Conservation (phyloP, 2,329 filamentous ascomycete genomes). For the Periconia macrospinosa region DNA sequence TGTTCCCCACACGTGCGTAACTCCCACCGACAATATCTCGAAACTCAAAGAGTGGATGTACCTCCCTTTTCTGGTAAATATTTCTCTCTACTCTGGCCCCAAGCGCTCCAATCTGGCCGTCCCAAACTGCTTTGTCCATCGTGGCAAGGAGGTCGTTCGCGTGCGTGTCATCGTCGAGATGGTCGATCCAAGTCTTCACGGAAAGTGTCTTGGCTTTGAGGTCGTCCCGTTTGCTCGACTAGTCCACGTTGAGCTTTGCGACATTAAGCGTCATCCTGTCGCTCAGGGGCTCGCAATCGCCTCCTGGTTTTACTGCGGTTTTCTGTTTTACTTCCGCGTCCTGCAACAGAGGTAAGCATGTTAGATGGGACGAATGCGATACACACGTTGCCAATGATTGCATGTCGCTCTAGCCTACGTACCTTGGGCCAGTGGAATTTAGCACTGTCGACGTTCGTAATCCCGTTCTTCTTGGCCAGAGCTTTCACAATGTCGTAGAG, state of each 20-base stretch:
- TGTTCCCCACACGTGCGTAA: neutral
- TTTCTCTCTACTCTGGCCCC: neutral
- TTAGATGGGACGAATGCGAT: too few species aligned
- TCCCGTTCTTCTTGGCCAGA: neutral
- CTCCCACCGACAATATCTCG: neutral
- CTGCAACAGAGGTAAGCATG: neutral
- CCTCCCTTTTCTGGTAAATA: neutral
- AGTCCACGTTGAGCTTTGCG: neutral
- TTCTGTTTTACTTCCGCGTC: neutral
- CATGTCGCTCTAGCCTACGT: neutral
- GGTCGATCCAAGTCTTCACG: neutral
- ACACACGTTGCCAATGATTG: too few species aligned
- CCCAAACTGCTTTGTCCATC: conserved; percentile 1
- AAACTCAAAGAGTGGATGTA: neutral
- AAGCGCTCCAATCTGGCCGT: conserved; percentile 2
- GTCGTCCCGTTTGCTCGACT: too few species aligned
- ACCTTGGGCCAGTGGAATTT: neutral
- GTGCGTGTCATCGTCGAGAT: neutral
- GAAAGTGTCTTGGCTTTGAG: too few species aligned
- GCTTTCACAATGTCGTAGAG: conserved; percentile 16
- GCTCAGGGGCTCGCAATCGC: neutral
- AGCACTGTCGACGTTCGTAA: neutral
- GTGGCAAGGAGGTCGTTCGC: neutral
- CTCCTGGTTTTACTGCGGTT: neutral
- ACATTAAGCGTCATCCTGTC: neutral